phyloP scores from a whole-genome alignment of 345 rosid genomes.

The Viola odorata region DNA sequence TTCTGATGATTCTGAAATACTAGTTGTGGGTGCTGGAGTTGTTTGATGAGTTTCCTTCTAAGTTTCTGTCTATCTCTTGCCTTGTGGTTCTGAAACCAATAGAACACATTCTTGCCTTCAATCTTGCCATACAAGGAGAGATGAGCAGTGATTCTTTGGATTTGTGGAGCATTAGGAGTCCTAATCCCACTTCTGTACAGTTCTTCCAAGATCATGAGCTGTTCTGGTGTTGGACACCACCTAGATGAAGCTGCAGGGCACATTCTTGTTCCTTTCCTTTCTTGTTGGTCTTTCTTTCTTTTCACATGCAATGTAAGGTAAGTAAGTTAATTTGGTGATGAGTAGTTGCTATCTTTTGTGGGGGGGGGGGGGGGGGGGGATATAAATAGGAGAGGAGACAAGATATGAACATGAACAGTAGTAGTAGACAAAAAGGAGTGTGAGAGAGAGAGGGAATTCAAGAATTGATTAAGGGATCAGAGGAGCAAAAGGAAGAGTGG shows the following conservation, averaged over 20 bases:
- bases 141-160: slow-evolving; percentile 79
- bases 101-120: slow-evolving; percentile 91
- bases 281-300: no score
- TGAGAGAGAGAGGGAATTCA: slow-evolving; percentile 12
- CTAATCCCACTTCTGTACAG: slow-evolving; percentile 72
- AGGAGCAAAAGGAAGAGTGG: slow-evolving; percentile 14
- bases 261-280: slow-evolving; percentile 23
- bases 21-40: slow-evolving; percentile 62
- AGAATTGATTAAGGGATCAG: slow-evolving; percentile 6
- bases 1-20: slow-evolving; percentile 9
- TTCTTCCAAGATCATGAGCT: slow-evolving; percentile 85
- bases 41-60: slow-evolving; percentile 65
- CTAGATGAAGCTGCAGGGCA: slow-evolving; percentile 66
- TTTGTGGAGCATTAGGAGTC: slow-evolving; percentile 80
- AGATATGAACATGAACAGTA: not conserved
- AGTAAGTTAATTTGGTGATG: not conserved
- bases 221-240: slow-evolving; percentile 98
- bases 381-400: not conserved
- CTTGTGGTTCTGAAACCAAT: slow-evolving; percentile 98
- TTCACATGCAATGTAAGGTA: not conserved
- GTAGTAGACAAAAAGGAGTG: slow-evolving; percentile 7
- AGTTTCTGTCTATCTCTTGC: slow-evolving; percentile 86
- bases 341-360: not conserved
- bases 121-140: slow-evolving; percentile 68
- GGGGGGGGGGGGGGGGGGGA: not conserved